Evolutionary conservation across 768 basidiomycete genomes (phyloP).

Genomic region (Russula lepida): DNA sequence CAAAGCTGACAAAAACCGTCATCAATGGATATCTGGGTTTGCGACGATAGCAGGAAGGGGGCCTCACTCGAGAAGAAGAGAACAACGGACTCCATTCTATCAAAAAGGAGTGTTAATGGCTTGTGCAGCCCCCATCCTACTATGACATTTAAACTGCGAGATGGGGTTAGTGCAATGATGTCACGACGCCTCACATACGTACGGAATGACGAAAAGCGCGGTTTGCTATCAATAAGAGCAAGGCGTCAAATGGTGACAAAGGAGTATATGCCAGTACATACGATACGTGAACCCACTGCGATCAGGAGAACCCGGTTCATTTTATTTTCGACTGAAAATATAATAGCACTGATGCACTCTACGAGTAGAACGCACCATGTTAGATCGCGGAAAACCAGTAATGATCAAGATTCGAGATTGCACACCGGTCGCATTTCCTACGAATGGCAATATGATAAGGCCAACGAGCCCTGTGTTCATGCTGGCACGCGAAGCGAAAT

Average conservation of each 20-base stretch:
- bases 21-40: not conserved
- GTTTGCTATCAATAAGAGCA: conserved; percentile 52
- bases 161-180: conserved; percentile 1
- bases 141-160: conserved; percentile 54
- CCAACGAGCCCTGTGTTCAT: conserved; percentile 82
- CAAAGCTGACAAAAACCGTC: conserved; percentile 41
- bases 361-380: conserved; percentile 7
- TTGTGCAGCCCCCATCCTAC: conserved; percentile 79
- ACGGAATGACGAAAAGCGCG: conserved; percentile 80
- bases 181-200: conserved; percentile 25
- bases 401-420: not conserved
- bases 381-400: not conserved
- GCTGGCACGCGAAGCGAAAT: conserved; percentile 45
- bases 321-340: conserved; percentile 85
- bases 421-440: conserved; percentile 75
- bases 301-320: conserved; percentile 82
- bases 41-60: not conserved
- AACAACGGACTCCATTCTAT: conserved; percentile 24
- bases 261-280: conserved; percentile 31
- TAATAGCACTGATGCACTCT: conserved; percentile 88
- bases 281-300: conserved; percentile 80
- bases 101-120: conserved; percentile 67
- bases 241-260: not conserved
- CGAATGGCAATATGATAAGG: conserved; percentile 81
- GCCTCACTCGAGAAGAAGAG: conserved; percentile 38